phyloP scores from a whole-genome alignment of 2,329 filamentous ascomycete species.

The Lizonia empirigonia region DNA sequence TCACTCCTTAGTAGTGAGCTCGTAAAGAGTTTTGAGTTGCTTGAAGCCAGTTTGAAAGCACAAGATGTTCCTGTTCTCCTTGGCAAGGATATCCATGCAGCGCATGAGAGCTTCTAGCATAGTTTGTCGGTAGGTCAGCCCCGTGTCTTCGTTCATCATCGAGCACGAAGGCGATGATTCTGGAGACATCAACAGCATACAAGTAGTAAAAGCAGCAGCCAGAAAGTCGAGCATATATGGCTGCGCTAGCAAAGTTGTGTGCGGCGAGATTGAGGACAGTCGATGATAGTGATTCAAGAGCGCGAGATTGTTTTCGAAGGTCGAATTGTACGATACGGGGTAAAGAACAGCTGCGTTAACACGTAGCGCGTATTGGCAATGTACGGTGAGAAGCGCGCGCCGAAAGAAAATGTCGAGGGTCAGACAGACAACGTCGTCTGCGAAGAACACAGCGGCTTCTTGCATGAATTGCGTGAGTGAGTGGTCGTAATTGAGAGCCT shows the following conservation, averaged over 20 bases:
- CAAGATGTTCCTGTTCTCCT: slow-evolving; percentile 17
- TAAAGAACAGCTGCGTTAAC: slow-evolving; percentile 27
- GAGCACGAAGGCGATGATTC: slow-evolving; percentile 12
- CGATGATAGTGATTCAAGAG: slow-evolving; percentile 36
- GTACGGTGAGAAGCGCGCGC: slow-evolving; percentile 33
- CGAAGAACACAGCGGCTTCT: slow-evolving; percentile 13
- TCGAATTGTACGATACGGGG: slow-evolving; percentile 41
- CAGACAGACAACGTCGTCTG: slow-evolving; percentile 12
- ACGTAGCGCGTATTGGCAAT: slow-evolving; percentile 32
- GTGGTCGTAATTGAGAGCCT: slow-evolving; percentile 24
- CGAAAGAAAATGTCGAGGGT: slow-evolving; percentile 38
- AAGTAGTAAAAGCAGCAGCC: slow-evolving; percentile 23
- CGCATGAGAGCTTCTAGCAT: slow-evolving; percentile 21
- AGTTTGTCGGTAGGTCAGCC: slow-evolving; percentile 19
- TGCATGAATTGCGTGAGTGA: slow-evolving; percentile 19
- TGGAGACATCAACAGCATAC: slow-evolving; percentile 22
- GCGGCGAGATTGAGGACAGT: slow-evolving; percentile 24
- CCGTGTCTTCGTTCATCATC: neutral
- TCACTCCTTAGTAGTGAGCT: slow-evolving; percentile 7
- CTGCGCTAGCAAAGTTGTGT: slow-evolving; percentile 20
- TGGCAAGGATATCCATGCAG: slow-evolving; percentile 24
- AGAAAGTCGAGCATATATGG: slow-evolving; percentile 35
- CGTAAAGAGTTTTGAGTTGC: slow-evolving; percentile 16
- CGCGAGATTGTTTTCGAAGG: slow-evolving; percentile 39
- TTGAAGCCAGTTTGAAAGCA: slow-evolving; percentile 25